phyloP scores from a whole-genome alignment of 176 grass and related monocot species.

The Aegilops speltoides region DNA sequence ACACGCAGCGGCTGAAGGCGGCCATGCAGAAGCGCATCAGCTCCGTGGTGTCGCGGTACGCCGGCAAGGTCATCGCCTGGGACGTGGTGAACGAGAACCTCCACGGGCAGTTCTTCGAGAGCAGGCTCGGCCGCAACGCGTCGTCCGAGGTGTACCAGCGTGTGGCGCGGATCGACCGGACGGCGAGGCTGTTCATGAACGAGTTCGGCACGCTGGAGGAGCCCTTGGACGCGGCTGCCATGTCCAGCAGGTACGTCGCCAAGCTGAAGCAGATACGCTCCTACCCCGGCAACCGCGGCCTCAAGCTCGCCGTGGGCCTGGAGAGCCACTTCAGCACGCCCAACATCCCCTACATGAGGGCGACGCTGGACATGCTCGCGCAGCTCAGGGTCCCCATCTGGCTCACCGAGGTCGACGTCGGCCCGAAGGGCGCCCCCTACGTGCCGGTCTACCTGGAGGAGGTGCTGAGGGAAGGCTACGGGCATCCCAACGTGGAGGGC shows the following conservation, averaged over 20 bases:
- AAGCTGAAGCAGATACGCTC: conserved; percentile 52
- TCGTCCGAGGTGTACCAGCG: conserved; percentile 52
- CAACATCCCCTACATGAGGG: conserved; percentile 69
- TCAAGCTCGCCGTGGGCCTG: conserved; percentile 65
- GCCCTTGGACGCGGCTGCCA: conserved; percentile 23
- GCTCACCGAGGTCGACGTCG: conserved; percentile 86
- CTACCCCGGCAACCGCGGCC: conserved; percentile 24
- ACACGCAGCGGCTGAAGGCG: conserved; percentile 25
- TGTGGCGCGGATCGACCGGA: conserved; percentile 49
- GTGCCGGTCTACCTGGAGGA: conserved; percentile 59
- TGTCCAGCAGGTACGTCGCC: conserved; percentile 50
- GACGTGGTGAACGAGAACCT: conserved; percentile 91
- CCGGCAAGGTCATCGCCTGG: conserved; percentile 73
- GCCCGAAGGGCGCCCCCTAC: not conserved
- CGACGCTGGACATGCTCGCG: conserved; percentile 63
- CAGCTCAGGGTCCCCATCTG: conserved; percentile 64
- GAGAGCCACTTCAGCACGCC: conserved; percentile 76
- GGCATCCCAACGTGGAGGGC: conserved; percentile 64
- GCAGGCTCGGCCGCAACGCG: conserved; percentile 31
- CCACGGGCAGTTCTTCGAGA: conserved; percentile 73
- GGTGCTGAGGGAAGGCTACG: conserved; percentile 73
- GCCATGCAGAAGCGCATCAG: conserved; percentile 49
- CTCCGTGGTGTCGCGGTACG: conserved; percentile 54
- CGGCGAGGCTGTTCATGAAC: conserved; percentile 63
- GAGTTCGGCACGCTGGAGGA: conserved; percentile 78